Evolutionary conservation across 805 yeast genomes (phyloP).

Genomic region (Yarrowia sp.): DNA sequence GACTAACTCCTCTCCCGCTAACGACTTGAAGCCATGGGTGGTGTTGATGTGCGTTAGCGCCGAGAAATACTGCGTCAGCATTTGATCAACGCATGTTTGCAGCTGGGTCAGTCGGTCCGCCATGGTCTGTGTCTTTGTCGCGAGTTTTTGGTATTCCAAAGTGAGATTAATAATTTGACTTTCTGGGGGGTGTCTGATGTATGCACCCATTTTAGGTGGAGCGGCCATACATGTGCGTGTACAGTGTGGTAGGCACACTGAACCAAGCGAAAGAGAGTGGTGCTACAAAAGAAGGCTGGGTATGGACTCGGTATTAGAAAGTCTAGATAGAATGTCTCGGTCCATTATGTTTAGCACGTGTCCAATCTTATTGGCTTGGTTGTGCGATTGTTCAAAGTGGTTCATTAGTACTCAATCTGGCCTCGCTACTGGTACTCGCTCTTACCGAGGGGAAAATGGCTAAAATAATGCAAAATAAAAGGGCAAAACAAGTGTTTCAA

Average conservation of each 20-base stretch:
- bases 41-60: conserved; percentile 56
- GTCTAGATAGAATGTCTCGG: neutral
- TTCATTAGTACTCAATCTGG: neutral
- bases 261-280: neutral
- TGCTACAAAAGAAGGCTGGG: no score
- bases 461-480: neutral
- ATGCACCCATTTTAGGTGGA: neutral
- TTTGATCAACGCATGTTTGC: conserved; percentile 79
- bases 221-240: neutral
- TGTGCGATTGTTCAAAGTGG: no score
- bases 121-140: conserved; percentile 44
- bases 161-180: neutral
- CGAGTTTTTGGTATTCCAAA: neutral
- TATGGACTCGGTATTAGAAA: neutral
- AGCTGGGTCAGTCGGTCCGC: conserved; percentile 87
- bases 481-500: neutral
- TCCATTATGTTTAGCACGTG: neutral
- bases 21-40: conserved; percentile 61
- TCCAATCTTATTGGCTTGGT: neutral
- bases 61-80: conserved; percentile 41
- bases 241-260: neutral
- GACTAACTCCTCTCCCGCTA: conserved; percentile 53
- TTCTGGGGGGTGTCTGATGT: neutral
- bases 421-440: neutral
- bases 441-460: no score